phyloP scores from a whole-genome alignment of 495 filamentous ascomycete genomes.

The Aspergillus taichungensis region DNA sequence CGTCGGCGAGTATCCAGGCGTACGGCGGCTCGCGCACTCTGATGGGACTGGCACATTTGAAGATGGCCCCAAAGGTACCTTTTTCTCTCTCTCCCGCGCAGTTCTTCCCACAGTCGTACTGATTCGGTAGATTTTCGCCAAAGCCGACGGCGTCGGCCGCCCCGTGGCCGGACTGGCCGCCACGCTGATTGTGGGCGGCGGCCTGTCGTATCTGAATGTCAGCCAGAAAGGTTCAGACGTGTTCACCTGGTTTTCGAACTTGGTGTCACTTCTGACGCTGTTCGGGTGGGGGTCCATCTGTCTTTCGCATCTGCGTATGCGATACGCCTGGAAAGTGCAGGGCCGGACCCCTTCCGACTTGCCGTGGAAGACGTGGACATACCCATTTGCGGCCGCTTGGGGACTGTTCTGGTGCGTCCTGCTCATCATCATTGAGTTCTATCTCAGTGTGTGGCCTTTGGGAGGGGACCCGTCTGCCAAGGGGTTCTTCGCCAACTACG shows the following conservation, averaged over 20 bases:
- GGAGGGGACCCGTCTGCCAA: slow-evolving; percentile 8
- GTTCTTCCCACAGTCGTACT: background rate
- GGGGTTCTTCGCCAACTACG: slow-evolving; percentile 23
- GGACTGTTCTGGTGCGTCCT: slow-evolving; percentile 18
- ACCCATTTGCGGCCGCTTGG: slow-evolving; percentile 17
- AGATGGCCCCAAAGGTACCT: slow-evolving; percentile 42
- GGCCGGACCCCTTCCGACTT: slow-evolving; percentile 57
- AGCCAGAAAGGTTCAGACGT: slow-evolving; percentile 32
- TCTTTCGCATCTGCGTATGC: slow-evolving; percentile 50
- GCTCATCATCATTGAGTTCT: slow-evolving; percentile 20
- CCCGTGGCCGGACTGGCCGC: slow-evolving; percentile 36
- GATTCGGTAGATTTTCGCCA: slow-evolving; percentile 27
- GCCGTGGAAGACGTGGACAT: slow-evolving; percentile 46
- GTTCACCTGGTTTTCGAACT: slow-evolving; percentile 52
- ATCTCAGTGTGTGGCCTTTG: slow-evolving; percentile 19
- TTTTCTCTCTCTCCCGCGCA: background rate
- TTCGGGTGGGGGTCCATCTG: slow-evolving; percentile 51
- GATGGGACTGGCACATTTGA: slow-evolving; percentile 44
- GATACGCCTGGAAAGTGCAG: slow-evolving; percentile 52
- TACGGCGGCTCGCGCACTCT: slow-evolving; percentile 52
- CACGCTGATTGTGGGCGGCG: slow-evolving; percentile 36
- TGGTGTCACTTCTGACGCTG: slow-evolving; percentile 46
- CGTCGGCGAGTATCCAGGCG: slow-evolving; percentile 48
- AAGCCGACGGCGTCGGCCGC: slow-evolving; percentile 43
- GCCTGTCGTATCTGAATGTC: slow-evolving; percentile 43